Conservation (phyloP, 192 early-diverging fungal species). For the Backusella australiensis region DNA sequence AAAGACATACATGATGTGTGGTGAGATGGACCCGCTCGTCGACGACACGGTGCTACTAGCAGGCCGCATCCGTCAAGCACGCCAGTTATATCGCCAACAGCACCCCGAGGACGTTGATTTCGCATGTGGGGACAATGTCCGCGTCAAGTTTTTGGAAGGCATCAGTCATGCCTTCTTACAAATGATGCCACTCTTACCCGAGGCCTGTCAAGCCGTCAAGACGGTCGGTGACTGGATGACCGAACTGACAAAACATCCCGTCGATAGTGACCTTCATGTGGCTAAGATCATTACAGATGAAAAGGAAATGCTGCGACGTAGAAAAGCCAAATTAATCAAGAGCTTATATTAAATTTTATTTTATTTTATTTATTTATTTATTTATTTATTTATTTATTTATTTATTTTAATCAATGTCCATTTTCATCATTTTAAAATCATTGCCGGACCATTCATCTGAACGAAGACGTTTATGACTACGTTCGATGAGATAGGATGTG, state of each 20-base stretch:
- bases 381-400: background rate
- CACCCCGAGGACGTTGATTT: conserved; percentile 9
- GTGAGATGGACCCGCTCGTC: conserved; percentile 96
- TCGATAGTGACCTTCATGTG: conserved; percentile 20
- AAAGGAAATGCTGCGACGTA: conserved; percentile 37
- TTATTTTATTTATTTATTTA: background rate
- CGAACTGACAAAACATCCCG: conserved; percentile 1
- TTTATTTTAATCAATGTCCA: background rate
- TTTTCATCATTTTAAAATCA: conserved; percentile 9
- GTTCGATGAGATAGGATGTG: background rate
- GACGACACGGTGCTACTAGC: conserved; percentile 96
- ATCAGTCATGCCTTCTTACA: conserved; percentile 62
- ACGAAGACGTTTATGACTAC: background rate
- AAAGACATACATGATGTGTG: conserved; percentile 85
- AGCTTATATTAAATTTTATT: conserved; percentile 20
- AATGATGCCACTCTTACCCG: conserved; percentile 75
- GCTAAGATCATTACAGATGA: conserved; percentile 31
- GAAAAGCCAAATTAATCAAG: conserved; percentile 28
- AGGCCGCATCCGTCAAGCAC: conserved; percentile 81
- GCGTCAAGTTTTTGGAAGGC: conserved; percentile 73
- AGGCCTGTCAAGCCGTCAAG: conserved; percentile 50
- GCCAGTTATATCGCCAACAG: conserved; percentile 56
- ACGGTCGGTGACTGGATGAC: conserved; percentile 42
- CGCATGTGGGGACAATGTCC: conserved; percentile 40
- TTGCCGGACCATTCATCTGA: conserved; percentile 1